A percentile compares a stretch with the other conserved stretches of the same genome.
Conservation (phyloP, 495 filamentous ascomycete genomes). For the Penicillium canariense region DNA sequence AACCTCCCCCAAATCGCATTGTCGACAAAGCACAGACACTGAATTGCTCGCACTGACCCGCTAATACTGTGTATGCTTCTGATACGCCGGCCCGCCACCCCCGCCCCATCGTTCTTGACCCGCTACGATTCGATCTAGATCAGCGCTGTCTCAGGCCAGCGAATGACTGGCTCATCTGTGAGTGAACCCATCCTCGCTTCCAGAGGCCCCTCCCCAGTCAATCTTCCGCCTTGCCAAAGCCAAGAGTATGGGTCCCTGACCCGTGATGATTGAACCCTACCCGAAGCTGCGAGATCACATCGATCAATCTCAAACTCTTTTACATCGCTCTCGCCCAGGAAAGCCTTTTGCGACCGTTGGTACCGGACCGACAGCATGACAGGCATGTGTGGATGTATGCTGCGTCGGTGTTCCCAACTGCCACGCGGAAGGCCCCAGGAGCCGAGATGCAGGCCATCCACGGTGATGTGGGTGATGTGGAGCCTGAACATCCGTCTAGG, state of each 20-base stretch:
- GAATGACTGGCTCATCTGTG: background rate
- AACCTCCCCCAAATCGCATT: background rate
- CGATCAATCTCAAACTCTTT: conserved; percentile 20
- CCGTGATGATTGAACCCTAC: background rate
- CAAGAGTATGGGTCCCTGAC: background rate
- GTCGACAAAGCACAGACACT: background rate
- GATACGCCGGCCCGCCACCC: conserved; percentile 3
- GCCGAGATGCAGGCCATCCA: conserved; percentile 1
- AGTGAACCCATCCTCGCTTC: conserved; percentile 13
- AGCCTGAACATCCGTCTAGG: conserved; percentile 2
- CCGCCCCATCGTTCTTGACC: conserved; percentile 22
- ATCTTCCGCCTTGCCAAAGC: background rate
- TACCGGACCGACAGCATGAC: background rate
- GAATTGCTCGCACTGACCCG: background rate
- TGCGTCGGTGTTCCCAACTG: background rate
- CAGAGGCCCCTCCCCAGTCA: background rate
- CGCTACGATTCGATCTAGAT: conserved; percentile 30
- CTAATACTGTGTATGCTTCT: background rate
- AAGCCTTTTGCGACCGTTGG: background rate
- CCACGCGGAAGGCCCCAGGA: conserved; percentile 13
- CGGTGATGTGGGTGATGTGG: conserved; percentile 8
- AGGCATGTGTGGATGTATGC: background rate
- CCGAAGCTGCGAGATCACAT: conserved; percentile 10
- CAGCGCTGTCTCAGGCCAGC: background rate
- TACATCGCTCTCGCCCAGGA: background rate